Base-by-base conservation (phyloP, 148 eudicot genomes). In the Euryodendron excelsum region DNA sequence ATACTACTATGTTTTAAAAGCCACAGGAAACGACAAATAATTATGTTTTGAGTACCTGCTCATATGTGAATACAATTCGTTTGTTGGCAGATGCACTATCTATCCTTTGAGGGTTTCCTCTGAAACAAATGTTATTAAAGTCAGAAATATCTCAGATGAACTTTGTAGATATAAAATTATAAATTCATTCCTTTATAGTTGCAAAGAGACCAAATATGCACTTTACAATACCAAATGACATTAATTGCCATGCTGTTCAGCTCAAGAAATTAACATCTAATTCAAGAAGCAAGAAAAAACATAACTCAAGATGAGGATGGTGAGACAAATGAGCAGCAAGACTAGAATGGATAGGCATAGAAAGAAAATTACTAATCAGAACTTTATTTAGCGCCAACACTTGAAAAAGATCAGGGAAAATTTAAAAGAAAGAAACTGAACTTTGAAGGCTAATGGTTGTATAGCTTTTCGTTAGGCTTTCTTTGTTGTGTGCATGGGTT, bases 91-190 rank as follows among this genome's bases (percentile, higher is more conserved):
- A 91, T 53, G 81, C 89, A 62, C 87, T 87, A 79, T 96, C 99
- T 74, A 96, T 90, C 85, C 99, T 83, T 81, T 96, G 99, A 41
- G 99, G 99, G 67, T 96, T 96, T 60, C 89, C 94, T 84, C 99
- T 96, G 91, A 65, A 73, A 80, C 67, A 74, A 21, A 80, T 5
- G 67, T 33, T 21, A 34, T 18, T 20, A 47, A 48, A 48, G 72
- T 31, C 44, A 48, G 62, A 80, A 23, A 28, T 39, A 76, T 48
- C 30, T 18, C 76, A 74, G 25, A 8, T 50, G 53, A 75, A 47
- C 37, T 4, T 10, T 63, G 63, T 0, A 44, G 20, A 10, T 37
- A 59, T 55, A 58, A 48, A 47, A 58, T 30, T 8, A n/a, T 5
- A 56, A 47, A 34, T 66, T 27, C 23, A 66, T 36, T 73, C 30